Evolutionary conservation across 176 grass and related monocot genomes (phyloP).

Genomic region (Ensete ventricosum): DNA sequence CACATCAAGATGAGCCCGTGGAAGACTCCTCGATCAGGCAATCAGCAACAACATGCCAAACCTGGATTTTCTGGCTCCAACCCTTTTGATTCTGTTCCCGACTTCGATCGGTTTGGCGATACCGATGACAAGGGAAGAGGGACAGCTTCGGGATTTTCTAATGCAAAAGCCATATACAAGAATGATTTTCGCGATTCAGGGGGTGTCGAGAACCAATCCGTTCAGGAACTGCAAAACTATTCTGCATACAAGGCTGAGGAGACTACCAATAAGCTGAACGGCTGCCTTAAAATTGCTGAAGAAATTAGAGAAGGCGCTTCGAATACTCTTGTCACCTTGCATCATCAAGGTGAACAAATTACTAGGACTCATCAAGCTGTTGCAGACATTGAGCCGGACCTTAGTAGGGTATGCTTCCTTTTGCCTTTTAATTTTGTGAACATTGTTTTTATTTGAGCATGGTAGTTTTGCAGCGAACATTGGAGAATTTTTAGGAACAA

Average conservation of each 20-base stretch:
- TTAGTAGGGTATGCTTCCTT: conserved; percentile 47
- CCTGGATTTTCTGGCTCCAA: neutral
- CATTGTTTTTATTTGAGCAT: neutral
- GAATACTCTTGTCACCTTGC: conserved; percentile 66
- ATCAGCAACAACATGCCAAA: neutral
- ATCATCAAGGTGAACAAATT: conserved; percentile 87
- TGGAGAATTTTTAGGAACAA: neutral
- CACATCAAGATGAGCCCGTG: neutral
- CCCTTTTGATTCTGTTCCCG: conserved; percentile 9
- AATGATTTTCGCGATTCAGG: conserved; percentile 68
- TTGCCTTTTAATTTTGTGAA: neutral
- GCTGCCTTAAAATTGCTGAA: conserved; percentile 60
- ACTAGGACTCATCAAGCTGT: conserved; percentile 57
- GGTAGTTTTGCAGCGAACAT: neutral
- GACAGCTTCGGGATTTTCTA: neutral
- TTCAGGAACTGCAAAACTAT: conserved; percentile 64
- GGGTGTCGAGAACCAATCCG: conserved; percentile 57
- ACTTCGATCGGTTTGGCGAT: neutral
- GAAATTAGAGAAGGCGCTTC: conserved; percentile 74
- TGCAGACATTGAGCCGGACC: conserved; percentile 80
- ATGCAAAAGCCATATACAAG: conserved; percentile 34
- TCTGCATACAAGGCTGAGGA: conserved; percentile 69
- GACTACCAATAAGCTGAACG: conserved; percentile 51
- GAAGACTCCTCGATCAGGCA: neutral
- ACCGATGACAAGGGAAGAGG: neutral